Conservation (phyloP, 169 alveolate species). For the Eimeria sp. region DNA sequence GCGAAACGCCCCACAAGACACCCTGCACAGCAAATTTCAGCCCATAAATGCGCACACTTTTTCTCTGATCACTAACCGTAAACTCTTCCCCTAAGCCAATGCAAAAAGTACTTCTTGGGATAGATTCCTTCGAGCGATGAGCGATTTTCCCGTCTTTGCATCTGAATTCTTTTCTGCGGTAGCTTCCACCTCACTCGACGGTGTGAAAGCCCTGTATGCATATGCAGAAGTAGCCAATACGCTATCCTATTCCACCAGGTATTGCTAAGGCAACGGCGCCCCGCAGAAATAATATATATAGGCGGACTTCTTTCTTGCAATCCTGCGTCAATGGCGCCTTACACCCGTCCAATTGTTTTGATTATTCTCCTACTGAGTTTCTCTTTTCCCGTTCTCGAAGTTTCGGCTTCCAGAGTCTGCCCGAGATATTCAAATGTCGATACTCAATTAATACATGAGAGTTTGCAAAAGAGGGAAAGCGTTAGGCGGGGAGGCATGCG, state of each 20-base stretch:
- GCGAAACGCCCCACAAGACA: neutral
- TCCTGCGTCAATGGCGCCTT: conserved; percentile 18
- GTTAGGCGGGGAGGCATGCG: neutral
- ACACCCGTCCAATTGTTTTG: neutral
- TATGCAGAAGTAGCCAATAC: neutral
- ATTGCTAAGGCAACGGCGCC: neutral
- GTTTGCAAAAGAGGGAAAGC: neutral
- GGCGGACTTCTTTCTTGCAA: neutral
- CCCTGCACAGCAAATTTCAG: neutral
- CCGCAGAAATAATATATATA: neutral
- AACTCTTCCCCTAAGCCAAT: neutral
- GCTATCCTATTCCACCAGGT: neutral
- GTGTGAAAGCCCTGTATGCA: neutral
- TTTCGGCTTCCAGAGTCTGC: neutral
- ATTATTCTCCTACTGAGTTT: neutral
- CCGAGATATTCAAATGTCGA: neutral
- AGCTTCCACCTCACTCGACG: neutral
- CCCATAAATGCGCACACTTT: neutral
- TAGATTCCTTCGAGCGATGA: neutral
- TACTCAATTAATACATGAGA: neutral
- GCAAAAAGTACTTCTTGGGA: neutral
- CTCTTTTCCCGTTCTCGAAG: neutral
- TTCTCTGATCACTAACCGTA: neutral
- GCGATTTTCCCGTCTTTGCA: neutral
- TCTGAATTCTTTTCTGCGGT: neutral